A percentile compares a stretch with the other conserved stretches of the same genome.
These are phyloP conservation scores for Aureoboletus auriporus DNA, from an alignment of 768 basidiomycete species.

Conservation along the genomic window DNA sequence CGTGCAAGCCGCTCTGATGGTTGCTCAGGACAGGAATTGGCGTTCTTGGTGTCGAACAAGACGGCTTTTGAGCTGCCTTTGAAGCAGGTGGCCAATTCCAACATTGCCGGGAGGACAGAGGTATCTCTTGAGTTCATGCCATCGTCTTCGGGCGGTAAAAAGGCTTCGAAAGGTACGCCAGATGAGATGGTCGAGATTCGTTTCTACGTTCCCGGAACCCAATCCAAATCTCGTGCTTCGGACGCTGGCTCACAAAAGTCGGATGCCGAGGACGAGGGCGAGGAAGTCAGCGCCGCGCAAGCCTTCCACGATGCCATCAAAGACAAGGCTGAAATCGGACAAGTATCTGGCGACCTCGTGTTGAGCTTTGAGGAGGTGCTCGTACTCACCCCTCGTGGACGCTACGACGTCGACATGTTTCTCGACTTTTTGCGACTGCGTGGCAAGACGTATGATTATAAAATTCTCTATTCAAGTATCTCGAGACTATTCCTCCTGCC, in stretches of 20 bases:
- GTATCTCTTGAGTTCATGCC: constrained; percentile 94
- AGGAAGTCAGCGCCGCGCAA: constrained; percentile 88
- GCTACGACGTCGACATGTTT: constrained; percentile 98
- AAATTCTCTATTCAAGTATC: constrained; percentile 87
- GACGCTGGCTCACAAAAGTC: constrained; percentile 74
- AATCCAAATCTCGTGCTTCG: constrained; percentile 57
- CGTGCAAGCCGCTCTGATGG: background rate
- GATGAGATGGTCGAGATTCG: constrained; percentile 97
- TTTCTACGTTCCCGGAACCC: constrained; percentile 88
- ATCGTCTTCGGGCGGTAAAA: constrained; percentile 41
- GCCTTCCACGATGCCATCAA: constrained; percentile 96
- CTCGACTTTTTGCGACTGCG: constrained; percentile 88
- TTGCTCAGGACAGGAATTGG: constrained; percentile 76
- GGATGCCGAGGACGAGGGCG: constrained; percentile 65
- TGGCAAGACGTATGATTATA: constrained; percentile 99
- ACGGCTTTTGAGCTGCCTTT: constrained; percentile 89
- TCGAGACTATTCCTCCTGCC: constrained; percentile 88
- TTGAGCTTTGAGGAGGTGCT: constrained; percentile 94
- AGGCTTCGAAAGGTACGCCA: constrained; percentile 37
- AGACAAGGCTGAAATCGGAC: constrained; percentile 92
- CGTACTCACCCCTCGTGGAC: constrained; percentile 92
- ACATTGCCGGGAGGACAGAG: constrained; percentile 95
- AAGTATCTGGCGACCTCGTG: constrained; percentile 87
- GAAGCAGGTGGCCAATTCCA: constrained; percentile 86
- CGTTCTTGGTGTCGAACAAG: constrained; percentile 85